Percentiles rank a stretch among this genome's conserved stretches.
Conservation (phyloP, 176 grass and related monocot genomes). For the Aegilops speltoides region DNA sequence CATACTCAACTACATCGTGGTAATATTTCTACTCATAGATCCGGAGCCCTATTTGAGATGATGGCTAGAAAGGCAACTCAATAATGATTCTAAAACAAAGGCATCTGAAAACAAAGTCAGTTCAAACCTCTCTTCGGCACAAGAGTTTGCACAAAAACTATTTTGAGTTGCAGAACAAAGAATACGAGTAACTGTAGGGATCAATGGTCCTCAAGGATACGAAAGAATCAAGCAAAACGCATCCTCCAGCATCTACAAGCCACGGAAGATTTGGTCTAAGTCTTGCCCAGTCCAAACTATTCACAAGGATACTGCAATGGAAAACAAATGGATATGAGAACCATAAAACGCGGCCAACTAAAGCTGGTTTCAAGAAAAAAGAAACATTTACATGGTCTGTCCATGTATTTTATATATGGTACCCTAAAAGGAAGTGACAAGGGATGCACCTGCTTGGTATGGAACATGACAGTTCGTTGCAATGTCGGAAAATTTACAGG, state of each 20-base stretch:
- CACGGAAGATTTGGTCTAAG: constrained; percentile 88
- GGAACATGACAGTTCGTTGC: background rate
- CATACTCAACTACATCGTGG: background rate
- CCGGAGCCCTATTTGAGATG: background rate
- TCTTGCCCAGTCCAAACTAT: constrained; percentile 83
- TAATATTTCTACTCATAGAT: background rate
- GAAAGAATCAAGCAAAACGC: constrained; percentile 78
- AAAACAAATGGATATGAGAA: constrained; percentile 12
- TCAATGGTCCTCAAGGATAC: constrained; percentile 69
- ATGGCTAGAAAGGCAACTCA: background rate
- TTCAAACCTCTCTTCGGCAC: background rate
- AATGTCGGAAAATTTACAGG: background rate
- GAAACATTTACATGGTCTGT: background rate
- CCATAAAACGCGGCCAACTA: background rate
- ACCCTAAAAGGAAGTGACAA: background rate
- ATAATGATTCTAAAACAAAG: background rate
- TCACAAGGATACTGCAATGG: constrained; percentile 86
- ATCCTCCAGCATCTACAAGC: constrained; percentile 94
- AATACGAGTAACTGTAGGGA: constrained; percentile 15
- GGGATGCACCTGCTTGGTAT: constrained; percentile 4
- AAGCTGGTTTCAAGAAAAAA: constrained; percentile 2
- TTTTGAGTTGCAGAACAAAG: background rate
- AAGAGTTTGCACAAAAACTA: background rate
- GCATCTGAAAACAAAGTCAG: background rate
- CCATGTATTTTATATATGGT: background rate